A percentile compares a stretch with the other conserved stretches of the same genome.
These are phyloP conservation scores for Entomophthora muscae DNA, from an alignment of 371 early-diverging fungal species.

Conservation along the genomic window DNA sequence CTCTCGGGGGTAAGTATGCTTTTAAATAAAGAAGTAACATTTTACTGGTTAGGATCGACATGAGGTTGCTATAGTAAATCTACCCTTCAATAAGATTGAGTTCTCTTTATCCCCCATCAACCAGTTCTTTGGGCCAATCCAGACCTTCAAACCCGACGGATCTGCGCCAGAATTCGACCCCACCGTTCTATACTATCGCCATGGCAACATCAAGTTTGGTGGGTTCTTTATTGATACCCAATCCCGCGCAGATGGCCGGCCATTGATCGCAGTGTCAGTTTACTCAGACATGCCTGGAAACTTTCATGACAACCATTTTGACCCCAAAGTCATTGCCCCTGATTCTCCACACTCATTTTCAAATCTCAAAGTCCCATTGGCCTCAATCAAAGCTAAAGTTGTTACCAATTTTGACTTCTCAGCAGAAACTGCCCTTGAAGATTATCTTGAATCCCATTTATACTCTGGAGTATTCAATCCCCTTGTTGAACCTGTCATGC, in stretches of 20 bases:
- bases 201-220: conserved; percentile 6
- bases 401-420: neutral
- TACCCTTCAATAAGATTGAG: conserved; percentile 19
- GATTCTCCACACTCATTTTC: neutral
- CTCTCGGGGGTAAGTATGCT: conserved; percentile 18
- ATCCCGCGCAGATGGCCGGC: neutral
- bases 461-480: neutral
- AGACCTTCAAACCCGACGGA: neutral
- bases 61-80: conserved; percentile 22
- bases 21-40: neutral
- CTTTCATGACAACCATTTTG: neutral
- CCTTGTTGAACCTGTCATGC: neutral
- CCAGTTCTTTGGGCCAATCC: conserved; percentile 23
- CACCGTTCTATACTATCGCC: neutral
- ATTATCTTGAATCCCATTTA: neutral
- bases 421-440: neutral
- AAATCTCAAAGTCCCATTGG: neutral
- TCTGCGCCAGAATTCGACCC: neutral
- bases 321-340: neutral
- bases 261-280: neutral
- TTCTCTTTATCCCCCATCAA: conserved; percentile 24
- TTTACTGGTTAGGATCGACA: conserved; percentile 16
- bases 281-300: conserved; percentile 1
- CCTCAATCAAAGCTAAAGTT: neutral
- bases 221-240: conserved; percentile 3